Conservation (phyloP, 1,284 basidiomycete species). For the Psilocybe mexicana region DNA sequence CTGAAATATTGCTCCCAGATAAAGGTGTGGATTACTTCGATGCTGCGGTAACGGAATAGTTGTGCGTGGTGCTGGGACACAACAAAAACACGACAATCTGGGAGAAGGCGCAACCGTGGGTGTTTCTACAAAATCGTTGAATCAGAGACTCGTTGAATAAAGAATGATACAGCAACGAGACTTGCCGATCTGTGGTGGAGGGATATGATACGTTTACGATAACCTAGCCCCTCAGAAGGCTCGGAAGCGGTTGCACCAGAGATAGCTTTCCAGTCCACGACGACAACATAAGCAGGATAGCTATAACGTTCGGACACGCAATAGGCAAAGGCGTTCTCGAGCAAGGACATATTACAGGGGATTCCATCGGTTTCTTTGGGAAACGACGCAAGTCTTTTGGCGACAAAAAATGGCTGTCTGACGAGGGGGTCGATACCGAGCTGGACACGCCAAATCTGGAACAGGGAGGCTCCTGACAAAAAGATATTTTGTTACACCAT, state of each 20-base stretch:
- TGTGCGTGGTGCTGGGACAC: background rate
- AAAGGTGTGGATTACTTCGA: no score
- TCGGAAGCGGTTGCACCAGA: background rate
- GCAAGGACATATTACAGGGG: background rate
- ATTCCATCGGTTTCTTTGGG: background rate
- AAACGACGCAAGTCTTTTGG: no score
- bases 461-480: background rate
- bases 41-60: background rate
- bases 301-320: background rate
- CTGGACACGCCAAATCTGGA: no score
- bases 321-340: background rate
- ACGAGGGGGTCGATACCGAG: no score
- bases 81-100: background rate
- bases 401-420: no score
- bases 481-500: background rate
- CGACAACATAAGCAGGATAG: background rate
- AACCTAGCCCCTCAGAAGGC: background rate
- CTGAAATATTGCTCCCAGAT: no score
- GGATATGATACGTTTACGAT: background rate
- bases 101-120: background rate
- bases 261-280: background rate
- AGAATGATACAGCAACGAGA: background rate
- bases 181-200: background rate
- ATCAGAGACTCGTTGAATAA: background rate
- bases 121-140: background rate